phyloP scores from a whole-genome alignment of 2,329 filamentous ascomycete species.

The Aspergillus fischeri region DNA sequence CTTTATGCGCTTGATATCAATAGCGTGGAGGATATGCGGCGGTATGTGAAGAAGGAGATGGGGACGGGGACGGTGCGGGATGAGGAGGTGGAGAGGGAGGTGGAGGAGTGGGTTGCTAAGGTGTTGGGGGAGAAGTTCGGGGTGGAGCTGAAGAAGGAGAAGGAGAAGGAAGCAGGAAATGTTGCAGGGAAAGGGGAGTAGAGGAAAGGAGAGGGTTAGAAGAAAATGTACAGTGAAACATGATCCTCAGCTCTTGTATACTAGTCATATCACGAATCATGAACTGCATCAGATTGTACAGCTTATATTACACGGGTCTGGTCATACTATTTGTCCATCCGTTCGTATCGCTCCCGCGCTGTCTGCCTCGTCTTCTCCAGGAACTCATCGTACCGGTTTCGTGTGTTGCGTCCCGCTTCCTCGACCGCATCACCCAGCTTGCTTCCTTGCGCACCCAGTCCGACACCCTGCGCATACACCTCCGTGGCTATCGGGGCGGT shows the following conservation, averaged over 20 bases:
- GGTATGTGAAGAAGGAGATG: conserved; percentile 54
- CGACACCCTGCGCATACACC: conserved; percentile 48
- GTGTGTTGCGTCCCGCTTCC: conserved; percentile 47
- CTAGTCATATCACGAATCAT: neutral
- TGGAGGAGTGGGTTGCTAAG: conserved; percentile 51
- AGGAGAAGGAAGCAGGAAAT: conserved; percentile 1
- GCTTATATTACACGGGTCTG: neutral
- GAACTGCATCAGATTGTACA: conserved; percentile 2
- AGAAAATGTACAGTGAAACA: neutral
- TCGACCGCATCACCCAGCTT: conserved; percentile 47
- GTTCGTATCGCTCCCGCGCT: conserved; percentile 46
- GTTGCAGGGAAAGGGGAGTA: neutral
- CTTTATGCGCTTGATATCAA: conserved; percentile 76
- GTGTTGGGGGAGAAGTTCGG: conserved; percentile 48
- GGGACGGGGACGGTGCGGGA: conserved; percentile 54
- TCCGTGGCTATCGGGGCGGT: conserved; percentile 46
- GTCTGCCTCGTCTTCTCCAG: conserved; percentile 45
- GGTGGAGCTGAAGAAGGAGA: conserved; percentile 36
- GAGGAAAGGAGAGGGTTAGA: neutral
- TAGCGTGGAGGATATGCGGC: conserved; percentile 60
- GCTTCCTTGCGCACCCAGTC: conserved; percentile 46
- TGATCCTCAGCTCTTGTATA: neutral
- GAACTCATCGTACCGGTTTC: conserved; percentile 46
- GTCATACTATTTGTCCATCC: conserved; percentile 26
- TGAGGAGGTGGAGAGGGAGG: conserved; percentile 49